Evolutionary conservation across 345 rosid species (phyloP), one percentile per base, ranked within the genome.

Genomic region (Mercurialis annua): DNA sequence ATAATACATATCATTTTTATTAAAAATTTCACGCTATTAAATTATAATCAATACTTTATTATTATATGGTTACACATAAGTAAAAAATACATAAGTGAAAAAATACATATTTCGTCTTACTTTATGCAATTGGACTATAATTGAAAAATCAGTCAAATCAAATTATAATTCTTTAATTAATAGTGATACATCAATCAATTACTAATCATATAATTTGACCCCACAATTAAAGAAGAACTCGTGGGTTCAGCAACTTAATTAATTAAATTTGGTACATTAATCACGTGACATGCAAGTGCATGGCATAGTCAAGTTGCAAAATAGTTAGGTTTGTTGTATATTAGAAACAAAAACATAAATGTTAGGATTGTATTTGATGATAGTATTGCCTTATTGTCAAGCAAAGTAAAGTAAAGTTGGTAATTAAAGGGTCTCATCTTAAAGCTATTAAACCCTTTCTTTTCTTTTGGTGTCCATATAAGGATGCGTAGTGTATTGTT

Each of bases 321-420:
- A 9, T 12, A 0, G n/a, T 15, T 5, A 15, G 30, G 5, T 14
- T 7, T 14, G 31, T 24, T 61, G 20, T 50, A 24, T 24, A 34
- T 1, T 42, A 21, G 8, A 6, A 7, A 17, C 20, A 46, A 27
- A 16, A 1, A 27, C n/a, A n/a, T n/a, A n/a, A n/a, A n/a, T n/a
- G n/a, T n/a, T n/a, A 18, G 34, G 24, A 29, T 47, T 62, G 61
- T 50, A 58, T 65, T 59, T 60, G n/a, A n/a, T 47, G n/a, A 57
- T 34, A 40, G 26, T 26, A 20, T 64, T 68, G 74, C 78, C 74
- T 73, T 59, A 16, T 62, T 64, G 36, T 44, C 49, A 76, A 80
- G 83, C 70, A 71, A 68, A 18, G 46, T 70, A 43, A 79, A 62
- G 51, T 50, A 34, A 31, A 62, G n/a, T n/a, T n/a, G n/a, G n/a